Evolutionary conservation across 1,139 yeast genomes (phyloP).

Genomic region (Eremothecium cymbalariae): DNA sequence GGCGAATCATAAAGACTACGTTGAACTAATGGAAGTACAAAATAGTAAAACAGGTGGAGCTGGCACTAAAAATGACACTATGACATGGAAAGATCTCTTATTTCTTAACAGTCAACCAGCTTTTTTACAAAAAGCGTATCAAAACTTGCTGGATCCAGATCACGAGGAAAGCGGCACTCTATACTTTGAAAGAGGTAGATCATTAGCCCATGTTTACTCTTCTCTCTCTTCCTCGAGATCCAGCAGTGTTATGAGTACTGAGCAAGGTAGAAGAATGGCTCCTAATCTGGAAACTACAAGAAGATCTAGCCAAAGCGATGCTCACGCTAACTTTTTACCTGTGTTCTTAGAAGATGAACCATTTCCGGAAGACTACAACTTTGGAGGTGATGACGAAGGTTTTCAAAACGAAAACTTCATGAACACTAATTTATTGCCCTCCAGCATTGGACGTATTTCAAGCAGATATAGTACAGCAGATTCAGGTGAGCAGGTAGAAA

Average conservation of each 20-base stretch:
- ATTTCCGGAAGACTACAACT: conserved; percentile 1
- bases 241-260: conserved; percentile 22
- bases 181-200: conserved; percentile 21
- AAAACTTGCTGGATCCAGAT: not conserved
- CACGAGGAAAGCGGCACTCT: not conserved
- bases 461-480: conserved; percentile 17
- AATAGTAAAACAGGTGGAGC: conserved; percentile 4
- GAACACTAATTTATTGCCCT: conserved; percentile 27
- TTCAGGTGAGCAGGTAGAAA: conserved; percentile 20
- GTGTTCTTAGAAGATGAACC: conserved; percentile 12
- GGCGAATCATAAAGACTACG: conserved; percentile 19
- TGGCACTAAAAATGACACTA: not conserved
- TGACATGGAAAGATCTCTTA: conserved; percentile 11
- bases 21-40: conserved; percentile 16
- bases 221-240: conserved; percentile 18
- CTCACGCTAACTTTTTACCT: conserved; percentile 11
- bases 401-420: conserved; percentile 15
- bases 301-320: conserved; percentile 5
- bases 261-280: conserved; percentile 23
- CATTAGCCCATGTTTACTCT: conserved; percentile 14
- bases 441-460: conserved; percentile 25
- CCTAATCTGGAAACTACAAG: conserved; percentile 1
- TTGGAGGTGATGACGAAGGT: conserved; percentile 5
- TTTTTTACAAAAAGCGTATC: conserved; percentile 7
- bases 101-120: conserved; percentile 8